Base-by-base conservation (phyloP, 2,329 filamentous ascomycete species). In the Rachicladosporium sp. region DNA sequence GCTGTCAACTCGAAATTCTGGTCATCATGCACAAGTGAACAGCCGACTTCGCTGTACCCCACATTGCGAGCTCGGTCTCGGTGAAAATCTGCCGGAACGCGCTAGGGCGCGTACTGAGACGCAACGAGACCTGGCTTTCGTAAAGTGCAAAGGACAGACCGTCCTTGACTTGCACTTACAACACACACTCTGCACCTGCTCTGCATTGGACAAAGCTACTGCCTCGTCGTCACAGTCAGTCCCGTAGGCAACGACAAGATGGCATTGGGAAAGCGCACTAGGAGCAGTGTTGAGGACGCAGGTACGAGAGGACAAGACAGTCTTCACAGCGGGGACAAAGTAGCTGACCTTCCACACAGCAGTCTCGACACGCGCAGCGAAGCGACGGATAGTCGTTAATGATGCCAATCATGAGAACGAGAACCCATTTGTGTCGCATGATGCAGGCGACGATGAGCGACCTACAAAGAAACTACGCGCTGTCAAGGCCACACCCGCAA, bases 351-450 rank as follows among this genome's bases (percentile, higher is more conserved):
- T 37, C 23, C 23, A 6, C 23, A 38, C 47, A 33, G 42, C 45
- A 13, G 43, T 43, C 27, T 37, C 45, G n/a, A 64, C 63, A 31
- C 58, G 62, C 37, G 48, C 63, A 46, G 5, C 23, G 23, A 67
- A 67, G 47, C 56, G 63, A 43, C 56, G 58, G 58, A 55, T 65
- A 34, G 63, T 60, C 48, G 63, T 62, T 54, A 66, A 63, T 4
- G 60, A 64, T 21, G 68, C 73, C 52, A 77, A 80, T 49, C 74
- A 82, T 49, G 81, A 87, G 59, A 82, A 85, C 48, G 66, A 73
- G 45, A 77, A 81, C 41, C 74, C 74, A 2, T 70, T 74, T 42
- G 48, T 66, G 36, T 5, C 60, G 36, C 39, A 39, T 33, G 30
- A 39, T 37, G 35, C 47, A 35, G 45, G 56, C 58, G 39, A 63